Base-by-base conservation (phyloP, 441 rosid genomes). In the Macaranga tanarius region DNA sequence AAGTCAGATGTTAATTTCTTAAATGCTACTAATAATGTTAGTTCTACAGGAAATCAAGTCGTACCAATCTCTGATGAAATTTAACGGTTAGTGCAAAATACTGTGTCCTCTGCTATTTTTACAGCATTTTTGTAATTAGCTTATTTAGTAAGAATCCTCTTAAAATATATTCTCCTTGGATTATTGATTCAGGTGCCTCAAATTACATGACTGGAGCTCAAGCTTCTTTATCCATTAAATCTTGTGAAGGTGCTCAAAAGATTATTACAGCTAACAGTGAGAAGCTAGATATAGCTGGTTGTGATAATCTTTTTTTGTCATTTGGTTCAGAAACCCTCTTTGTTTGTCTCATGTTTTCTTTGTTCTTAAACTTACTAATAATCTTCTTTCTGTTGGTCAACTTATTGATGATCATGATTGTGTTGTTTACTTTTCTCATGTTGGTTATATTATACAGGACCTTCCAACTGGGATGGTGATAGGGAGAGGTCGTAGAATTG, bases 191-290 rank as follows among this genome's bases (percentile, higher is more conserved):
- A 22, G 4, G 62, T 58, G 38, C 62, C 25, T 58, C 38, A 12
- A 58, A 58, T 58, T 31, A 23, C 25, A 58, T 58, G 62, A 23
- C 34, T 58, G 17, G 62, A 58, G 62, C 62, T 58, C 34, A 58
- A 22, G 15, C 62, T 23, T 17, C 62, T 25, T 58, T 23, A 28
- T 28, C 34, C n/a, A 19, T 58, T 58, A 58, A 58, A 23, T 19
- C 62, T 58, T 58, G 1, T 11, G 34, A 58, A 22, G 25, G 16
- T 58, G 34, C 5, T 8, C 5, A 58, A 23, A 28, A 58, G 34
- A 58, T 58, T 58, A 23, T 22, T 22, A 58, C 4, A 11, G 62
- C 62, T 16, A 58, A 58, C 2, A 28, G 62, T 58, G 62, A 23
- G 34, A 58, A 58, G 22, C 25, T 25, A 19, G 62, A 11, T 11